Evolutionary conservation across 805 yeast genomes (phyloP).

Genomic region (Danielozyma ontarioensis): DNA sequence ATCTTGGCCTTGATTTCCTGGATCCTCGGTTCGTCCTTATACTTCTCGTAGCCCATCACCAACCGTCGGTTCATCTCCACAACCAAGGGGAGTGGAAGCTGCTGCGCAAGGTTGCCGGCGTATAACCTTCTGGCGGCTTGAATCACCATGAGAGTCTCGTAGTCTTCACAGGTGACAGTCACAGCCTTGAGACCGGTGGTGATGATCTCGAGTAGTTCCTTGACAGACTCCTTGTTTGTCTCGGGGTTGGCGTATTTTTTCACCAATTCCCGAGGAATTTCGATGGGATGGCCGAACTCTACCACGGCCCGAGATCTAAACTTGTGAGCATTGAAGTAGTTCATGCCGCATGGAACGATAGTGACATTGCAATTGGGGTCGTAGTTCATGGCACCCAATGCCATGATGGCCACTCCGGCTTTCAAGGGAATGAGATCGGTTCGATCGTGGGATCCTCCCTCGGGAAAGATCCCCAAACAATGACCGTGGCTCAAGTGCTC

Average conservation of each 20-base stretch:
- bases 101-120: constrained; percentile 27
- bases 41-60: constrained; percentile 30
- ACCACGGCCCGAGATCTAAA: constrained; percentile 38
- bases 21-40: constrained; percentile 30
- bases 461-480: constrained; percentile 92
- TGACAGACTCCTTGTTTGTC: constrained; percentile 23
- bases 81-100: constrained; percentile 36
- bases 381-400: constrained; percentile 83
- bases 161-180: constrained; percentile 37
- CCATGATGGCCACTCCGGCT: constrained; percentile 98
- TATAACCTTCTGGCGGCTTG: constrained; percentile 40
- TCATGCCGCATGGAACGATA: constrained; percentile 37
- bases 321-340: constrained; percentile 38
- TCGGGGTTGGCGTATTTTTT: constrained; percentile 22
- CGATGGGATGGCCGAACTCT: constrained; percentile 39
- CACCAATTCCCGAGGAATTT: constrained; percentile 25
- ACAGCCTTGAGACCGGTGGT: constrained; percentile 33
- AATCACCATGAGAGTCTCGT: constrained; percentile 37
- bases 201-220: constrained; percentile 20
- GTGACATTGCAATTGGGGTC: constrained; percentile 17
- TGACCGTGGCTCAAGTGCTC: constrained; percentile 75
- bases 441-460: constrained; percentile 97
- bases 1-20: constrained; percentile 24
- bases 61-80: constrained; percentile 38
- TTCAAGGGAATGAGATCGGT: constrained; percentile 87